A percentile compares a stretch with the other conserved stretches of the same genome.
phyloP scores from a whole-genome alignment of 768 basidiomycete genomes.

The Imleria badia region DNA sequence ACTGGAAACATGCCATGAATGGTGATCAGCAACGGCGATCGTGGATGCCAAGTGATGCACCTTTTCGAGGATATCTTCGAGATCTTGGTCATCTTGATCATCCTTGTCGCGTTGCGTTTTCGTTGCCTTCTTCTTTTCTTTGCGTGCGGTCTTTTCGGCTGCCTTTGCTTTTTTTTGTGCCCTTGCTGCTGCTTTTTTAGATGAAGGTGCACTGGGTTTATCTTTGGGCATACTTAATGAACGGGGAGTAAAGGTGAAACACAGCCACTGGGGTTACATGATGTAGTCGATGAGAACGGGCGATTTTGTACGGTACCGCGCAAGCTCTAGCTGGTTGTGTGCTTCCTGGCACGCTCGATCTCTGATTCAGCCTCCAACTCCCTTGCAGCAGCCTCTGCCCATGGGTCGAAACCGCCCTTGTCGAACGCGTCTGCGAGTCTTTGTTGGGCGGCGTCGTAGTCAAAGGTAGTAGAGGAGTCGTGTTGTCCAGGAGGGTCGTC shows the following conservation, averaged over 20 bases:
- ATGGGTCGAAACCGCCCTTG: constrained; percentile 53
- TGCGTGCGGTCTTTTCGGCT: constrained; percentile 65
- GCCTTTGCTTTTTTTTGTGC: constrained; percentile 68
- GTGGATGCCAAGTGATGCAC: constrained; percentile 35
- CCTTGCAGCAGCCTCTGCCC: constrained; percentile 50
- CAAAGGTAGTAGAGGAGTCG: too few relatives aligned
- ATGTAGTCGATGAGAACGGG: too few relatives aligned
- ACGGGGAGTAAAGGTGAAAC: neutral
- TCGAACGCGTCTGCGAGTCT: constrained; percentile 58
- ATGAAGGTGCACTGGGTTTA: constrained; percentile 4
- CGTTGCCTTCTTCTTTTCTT: constrained; percentile 59
- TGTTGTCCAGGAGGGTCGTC: too few relatives aligned
- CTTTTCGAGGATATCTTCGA: constrained; percentile 82
- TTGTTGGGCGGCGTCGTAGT: constrained; percentile 46
- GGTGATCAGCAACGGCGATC: neutral
- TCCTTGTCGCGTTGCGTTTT: constrained; percentile 46
- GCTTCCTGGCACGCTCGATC: constrained; percentile 41
- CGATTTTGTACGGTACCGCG: too few relatives aligned
- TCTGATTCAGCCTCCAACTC: constrained; percentile 61
- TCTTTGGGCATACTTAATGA: constrained; percentile 28
- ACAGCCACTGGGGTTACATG: too few relatives aligned
- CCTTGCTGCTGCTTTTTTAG: constrained; percentile 50
- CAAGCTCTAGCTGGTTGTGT: neutral
- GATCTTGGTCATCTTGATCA: constrained; percentile 71
- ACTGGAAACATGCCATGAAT: constrained; percentile 33